Percentiles rank a stretch among this genome's conserved stretches.
These are phyloP conservation scores for Hypsizygus ulmarius DNA, from an alignment of 1,284 basidiomycete genomes.

Conservation along the genomic window DNA sequence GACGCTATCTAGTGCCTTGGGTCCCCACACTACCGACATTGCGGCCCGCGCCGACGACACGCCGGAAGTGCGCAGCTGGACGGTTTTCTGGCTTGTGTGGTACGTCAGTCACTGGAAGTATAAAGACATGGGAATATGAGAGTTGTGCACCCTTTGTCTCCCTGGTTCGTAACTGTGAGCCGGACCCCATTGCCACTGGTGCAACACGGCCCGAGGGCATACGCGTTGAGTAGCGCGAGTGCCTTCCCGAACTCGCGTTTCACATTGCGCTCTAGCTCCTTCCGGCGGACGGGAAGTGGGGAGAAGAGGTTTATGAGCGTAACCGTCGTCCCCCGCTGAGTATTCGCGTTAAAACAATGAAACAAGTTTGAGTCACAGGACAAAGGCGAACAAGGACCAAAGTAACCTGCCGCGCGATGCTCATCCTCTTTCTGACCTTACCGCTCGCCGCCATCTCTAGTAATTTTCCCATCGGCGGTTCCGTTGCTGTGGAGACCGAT, in stretches of 20 bases:
- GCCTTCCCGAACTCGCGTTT: slow-evolving; percentile 93
- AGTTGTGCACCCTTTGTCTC: slow-evolving; percentile 65
- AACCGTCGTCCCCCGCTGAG: slow-evolving; percentile 86
- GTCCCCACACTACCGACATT: slow-evolving; percentile 82
- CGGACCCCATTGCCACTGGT: slow-evolving; percentile 58
- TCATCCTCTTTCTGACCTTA: slow-evolving; percentile 49
- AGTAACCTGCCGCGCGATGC: slow-evolving; percentile 73
- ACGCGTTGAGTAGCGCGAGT: slow-evolving; percentile 79
- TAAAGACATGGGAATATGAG: not conserved
- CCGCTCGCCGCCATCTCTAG: slow-evolving; percentile 73
- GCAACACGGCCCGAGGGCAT: slow-evolving; percentile 82
- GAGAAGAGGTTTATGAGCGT: slow-evolving; percentile 74
- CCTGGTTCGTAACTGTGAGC: slow-evolving; percentile 73
- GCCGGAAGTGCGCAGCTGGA: slow-evolving; percentile 76
- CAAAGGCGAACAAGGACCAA: not conserved
- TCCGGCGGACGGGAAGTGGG: slow-evolving; percentile 85
- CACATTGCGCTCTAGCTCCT: slow-evolving; percentile 86
- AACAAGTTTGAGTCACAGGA: not conserved
- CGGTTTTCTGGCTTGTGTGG: slow-evolving; percentile 60
- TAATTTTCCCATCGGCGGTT: slow-evolving; percentile 74
- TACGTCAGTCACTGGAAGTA: slow-evolving; percentile 3
- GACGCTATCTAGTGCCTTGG: slow-evolving; percentile 74
- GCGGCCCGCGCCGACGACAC: slow-evolving; percentile 60
- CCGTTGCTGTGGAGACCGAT: slow-evolving; percentile 72
- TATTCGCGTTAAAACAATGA: slow-evolving; percentile 2